phyloP scores from a whole-genome alignment of 2,329 filamentous ascomycete genomes.

The Penicillium palitans region DNA sequence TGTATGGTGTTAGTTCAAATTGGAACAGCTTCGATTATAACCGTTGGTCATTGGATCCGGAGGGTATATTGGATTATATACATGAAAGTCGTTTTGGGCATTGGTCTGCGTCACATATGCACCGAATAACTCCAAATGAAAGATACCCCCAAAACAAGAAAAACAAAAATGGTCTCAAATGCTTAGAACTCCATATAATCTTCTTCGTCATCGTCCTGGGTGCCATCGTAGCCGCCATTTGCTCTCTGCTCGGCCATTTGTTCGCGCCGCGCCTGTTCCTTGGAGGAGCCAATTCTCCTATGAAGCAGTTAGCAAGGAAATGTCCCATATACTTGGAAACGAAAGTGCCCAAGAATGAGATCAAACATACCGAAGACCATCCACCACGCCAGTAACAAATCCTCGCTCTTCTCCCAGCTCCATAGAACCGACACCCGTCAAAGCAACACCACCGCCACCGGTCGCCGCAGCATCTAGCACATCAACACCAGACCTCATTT shows the following conservation, averaged over 20 bases:
- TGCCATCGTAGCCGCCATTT: slow-evolving; percentile 50
- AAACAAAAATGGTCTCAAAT: neutral
- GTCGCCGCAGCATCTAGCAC: slow-evolving; percentile 59
- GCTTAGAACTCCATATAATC: slow-evolving; percentile 50
- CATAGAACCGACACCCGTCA: slow-evolving; percentile 86
- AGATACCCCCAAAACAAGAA: slow-evolving; percentile 13
- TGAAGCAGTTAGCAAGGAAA: neutral
- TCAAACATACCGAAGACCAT: slow-evolving; percentile 64
- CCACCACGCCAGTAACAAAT: slow-evolving; percentile 82
- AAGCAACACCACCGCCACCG: slow-evolving; percentile 65
- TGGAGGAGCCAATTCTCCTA: slow-evolving; percentile 76
- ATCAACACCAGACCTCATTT: slow-evolving; percentile 74
- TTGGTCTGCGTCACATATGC: slow-evolving; percentile 24
- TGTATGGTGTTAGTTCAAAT: slow-evolving; percentile 37
- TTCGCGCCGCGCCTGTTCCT: slow-evolving; percentile 74
- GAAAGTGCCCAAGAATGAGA: neutral
- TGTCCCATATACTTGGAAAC: neutral
- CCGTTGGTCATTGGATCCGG: slow-evolving; percentile 18
- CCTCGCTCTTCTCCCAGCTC: slow-evolving; percentile 84
- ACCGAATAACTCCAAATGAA: slow-evolving; percentile 28
- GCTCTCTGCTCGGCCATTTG: slow-evolving; percentile 69
- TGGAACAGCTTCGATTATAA: slow-evolving; percentile 26
- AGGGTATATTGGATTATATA: slow-evolving; percentile 40
- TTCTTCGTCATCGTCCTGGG: slow-evolving; percentile 56
- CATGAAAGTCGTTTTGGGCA: slow-evolving; percentile 24